Conservation (phyloP, 208 protist species). For the Crithidia mellificae region DNA sequence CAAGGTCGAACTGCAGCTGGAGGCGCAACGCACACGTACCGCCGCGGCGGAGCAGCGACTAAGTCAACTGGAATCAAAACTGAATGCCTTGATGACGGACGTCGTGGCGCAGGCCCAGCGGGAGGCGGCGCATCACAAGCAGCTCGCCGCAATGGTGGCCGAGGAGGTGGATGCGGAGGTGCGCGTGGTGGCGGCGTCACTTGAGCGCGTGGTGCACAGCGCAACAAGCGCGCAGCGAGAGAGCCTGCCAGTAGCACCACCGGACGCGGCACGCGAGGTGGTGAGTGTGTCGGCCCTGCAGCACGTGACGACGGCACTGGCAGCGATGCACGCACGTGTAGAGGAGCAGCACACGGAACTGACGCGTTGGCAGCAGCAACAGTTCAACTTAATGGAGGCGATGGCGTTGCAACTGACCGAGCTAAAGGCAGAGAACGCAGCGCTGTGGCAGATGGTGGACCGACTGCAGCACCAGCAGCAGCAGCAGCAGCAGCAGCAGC, state of each 20-base stretch:
- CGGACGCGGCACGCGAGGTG: background rate
- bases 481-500: too few species aligned
- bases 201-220: background rate
- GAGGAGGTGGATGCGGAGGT: constrained; percentile 7
- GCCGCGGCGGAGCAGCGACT: constrained; percentile 32
- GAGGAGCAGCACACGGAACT: constrained; percentile 38
- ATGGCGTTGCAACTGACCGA: constrained; percentile 29
- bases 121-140: constrained; percentile 1
- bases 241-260: background rate
- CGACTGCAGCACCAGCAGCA: too few species aligned
- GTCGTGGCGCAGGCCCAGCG: constrained; percentile 31
- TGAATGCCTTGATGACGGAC: constrained; percentile 48
- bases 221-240: background rate
- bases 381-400: constrained; percentile 30
- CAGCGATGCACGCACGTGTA: constrained; percentile 33
- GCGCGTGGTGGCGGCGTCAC: background rate
- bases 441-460: constrained; percentile 7
- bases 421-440: constrained; percentile 27
- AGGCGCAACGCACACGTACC: constrained; percentile 28
- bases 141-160: constrained; percentile 1
- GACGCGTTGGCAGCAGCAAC: constrained; percentile 29
- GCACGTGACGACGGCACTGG: constrained; percentile 35
- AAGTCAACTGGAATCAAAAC: constrained; percentile 35
- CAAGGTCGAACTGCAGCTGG: constrained; percentile 14
- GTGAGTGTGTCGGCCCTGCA: constrained; percentile 22